These are phyloP conservation scores for Periconia sp. DNA, from an alignment of 2,329 filamentous ascomycete species.

Conservation along the genomic window DNA sequence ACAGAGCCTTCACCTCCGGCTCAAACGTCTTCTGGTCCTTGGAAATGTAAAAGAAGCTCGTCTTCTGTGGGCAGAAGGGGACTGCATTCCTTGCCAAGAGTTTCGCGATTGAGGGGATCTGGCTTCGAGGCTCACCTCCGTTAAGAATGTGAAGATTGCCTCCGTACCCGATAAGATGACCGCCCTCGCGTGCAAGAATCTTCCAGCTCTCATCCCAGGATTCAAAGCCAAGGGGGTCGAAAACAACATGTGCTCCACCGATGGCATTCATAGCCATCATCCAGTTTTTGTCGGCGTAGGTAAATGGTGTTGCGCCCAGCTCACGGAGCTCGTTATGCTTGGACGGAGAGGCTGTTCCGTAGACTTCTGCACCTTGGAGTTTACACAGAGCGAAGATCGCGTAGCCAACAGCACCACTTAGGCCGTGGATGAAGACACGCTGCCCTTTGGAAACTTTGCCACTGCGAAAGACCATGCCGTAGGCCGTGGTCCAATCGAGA, in stretches of 20 bases:
- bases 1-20: conserved; percentile 28
- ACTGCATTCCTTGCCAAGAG: conserved; percentile 29
- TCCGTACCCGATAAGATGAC: conserved; percentile 37
- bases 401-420: conserved; percentile 58
- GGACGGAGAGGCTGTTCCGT: conserved; percentile 56
- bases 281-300: conserved; percentile 59
- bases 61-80: conserved; percentile 31
- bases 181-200: conserved; percentile 48
- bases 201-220: conserved; percentile 58
- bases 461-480: conserved; percentile 35
- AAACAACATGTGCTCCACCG: conserved; percentile 57
- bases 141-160: conserved; percentile 31
- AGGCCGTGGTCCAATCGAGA: conserved; percentile 54
- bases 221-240: conserved; percentile 58
- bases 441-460: conserved; percentile 53
- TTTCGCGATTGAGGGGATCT: conserved; percentile 24
- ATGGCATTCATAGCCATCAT: conserved; percentile 52
- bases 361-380: conserved; percentile 54
- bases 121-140: conserved; percentile 23
- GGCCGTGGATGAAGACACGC: conserved; percentile 58
- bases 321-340: conserved; percentile 52
- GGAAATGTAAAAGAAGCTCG: conserved; percentile 35
- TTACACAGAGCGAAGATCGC: conserved; percentile 52
- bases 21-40: conserved; percentile 30
- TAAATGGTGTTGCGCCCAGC: conserved; percentile 52